A percentile compares a stretch with the other conserved stretches of the same genome.
Evolutionary conservation across 2,329 filamentous ascomycete genomes (phyloP).

Genomic region (Dichotomopilus funicola): DNA sequence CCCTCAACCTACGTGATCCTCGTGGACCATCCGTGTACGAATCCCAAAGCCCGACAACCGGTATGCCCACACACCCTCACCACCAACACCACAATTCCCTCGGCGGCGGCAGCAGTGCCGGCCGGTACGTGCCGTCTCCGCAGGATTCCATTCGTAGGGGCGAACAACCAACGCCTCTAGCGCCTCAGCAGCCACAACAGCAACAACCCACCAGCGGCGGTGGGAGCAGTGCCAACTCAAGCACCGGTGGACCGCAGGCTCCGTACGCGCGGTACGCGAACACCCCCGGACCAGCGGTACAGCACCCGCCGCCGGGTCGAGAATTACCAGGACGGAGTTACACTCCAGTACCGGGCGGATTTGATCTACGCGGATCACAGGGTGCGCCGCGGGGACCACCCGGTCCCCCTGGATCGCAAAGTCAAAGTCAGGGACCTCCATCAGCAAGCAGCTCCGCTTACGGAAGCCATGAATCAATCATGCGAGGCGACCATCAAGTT

Average conservation of each 20-base stretch:
- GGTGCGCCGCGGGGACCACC: too few species aligned
- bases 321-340: too few species aligned
- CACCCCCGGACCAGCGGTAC: slow-evolving; percentile 11
- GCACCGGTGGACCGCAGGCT: not conserved
- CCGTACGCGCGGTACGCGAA: slow-evolving; percentile 21
- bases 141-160: slow-evolving; percentile 15
- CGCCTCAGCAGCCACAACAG: not conserved
- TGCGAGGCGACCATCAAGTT: too few species aligned
- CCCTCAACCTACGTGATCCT: slow-evolving; percentile 22
- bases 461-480: too few species aligned
- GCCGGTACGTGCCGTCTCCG: slow-evolving; percentile 22
- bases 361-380: too few species aligned
- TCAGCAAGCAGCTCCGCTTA: too few species aligned
- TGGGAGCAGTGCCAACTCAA: too few species aligned
- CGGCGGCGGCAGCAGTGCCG: slow-evolving; percentile 23
- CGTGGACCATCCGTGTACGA: slow-evolving; percentile 22
- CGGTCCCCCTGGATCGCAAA: too few species aligned
- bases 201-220: not conserved
- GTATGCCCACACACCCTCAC: slow-evolving; percentile 15
- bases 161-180: not conserved
- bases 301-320: not conserved
- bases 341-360: too few species aligned
- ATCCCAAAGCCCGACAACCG: slow-evolving; percentile 19
- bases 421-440: too few species aligned
- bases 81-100: slow-evolving; percentile 29